Base-by-base conservation (phyloP, 768 basidiomycete genomes). In the Suillus variegatus region DNA sequence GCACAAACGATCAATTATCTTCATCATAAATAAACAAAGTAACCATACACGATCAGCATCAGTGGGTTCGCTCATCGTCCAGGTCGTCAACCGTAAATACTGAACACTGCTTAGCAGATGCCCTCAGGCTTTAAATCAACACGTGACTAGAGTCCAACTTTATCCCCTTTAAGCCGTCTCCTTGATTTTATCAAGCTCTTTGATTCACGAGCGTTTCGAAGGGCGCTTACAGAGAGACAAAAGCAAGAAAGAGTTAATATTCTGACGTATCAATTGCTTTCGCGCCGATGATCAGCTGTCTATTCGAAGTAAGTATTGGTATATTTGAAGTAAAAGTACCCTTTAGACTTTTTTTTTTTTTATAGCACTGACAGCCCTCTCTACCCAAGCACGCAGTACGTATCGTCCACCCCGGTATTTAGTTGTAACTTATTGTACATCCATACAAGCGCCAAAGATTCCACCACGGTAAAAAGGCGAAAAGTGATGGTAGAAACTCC, bases 21-120 rank as follows among this genome's bases (percentile, higher is more conserved):
- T 41, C 18, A 22, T 20, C 25, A 28, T 41, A 28, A 28, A 28
- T 20, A 22, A 32, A 28, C 0, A 5, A 40, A 10, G 20, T 55
- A 61, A 28, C 75, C 82, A 63, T 82, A 93, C 92, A 62, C 89
- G 85, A 72, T 94, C 94, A 13, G 93, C 94, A 77, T 94, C 93
- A 67, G 89, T 86, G 0, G 90, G 90, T 68, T 82, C 79, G 10
- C 63, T 69, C 76, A 77, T 77, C 52, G 52, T 55, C 52, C 20
- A 35, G 18, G 32, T 35, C 32, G 10, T 20, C 25, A 32, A 52
- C 32, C 9, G 10, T 20, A 55, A 35, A 20, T 20, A 55, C 20
- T 55, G 28, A 35, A 20, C 32, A 55, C 20, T 55, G 28, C 18
- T 5, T 32, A 32, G 32, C 32, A 52, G 28, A 54, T 54, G 18